Conservation (phyloP, 768 basidiomycete species). For the Kwoniella europaea region DNA sequence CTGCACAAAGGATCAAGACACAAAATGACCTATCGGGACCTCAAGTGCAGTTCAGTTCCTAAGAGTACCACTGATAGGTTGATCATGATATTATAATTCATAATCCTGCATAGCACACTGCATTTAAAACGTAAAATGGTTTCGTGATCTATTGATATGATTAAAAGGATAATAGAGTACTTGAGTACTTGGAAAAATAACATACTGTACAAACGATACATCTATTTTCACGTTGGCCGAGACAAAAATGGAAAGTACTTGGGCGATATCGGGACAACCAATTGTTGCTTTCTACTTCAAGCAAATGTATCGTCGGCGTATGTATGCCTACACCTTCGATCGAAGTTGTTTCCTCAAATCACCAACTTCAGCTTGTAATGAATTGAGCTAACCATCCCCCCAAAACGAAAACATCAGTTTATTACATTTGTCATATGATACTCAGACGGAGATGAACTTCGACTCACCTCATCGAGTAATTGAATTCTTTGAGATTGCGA, state of each 20-base stretch:
- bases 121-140: background rate
- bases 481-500: conserved; percentile 83
- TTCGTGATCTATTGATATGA: background rate
- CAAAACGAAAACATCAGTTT: too few species aligned
- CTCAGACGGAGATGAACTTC: too few species aligned
- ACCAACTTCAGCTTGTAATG: conserved; percentile 52
- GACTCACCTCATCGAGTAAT: conserved; percentile 80
- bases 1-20: background rate
- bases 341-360: conserved; percentile 53
- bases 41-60: background rate
- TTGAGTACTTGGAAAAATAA: background rate
- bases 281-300: background rate
- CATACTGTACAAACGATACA: background rate
- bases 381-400: conserved; percentile 40
- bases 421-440: too few species aligned
- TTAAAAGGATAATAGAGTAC: background rate
- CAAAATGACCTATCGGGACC: conserved; percentile 18
- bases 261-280: too few species aligned
- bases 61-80: too few species aligned
- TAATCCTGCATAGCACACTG: background rate
- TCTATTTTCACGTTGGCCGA: background rate
- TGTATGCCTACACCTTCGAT: conserved; percentile 9
- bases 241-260: too few species aligned
- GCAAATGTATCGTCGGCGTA: too few species aligned
- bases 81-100: too few species aligned